Percentiles rank a stretch among this genome's conserved stretches.
Evolutionary conservation across 1,284 basidiomycete species (phyloP).

Genomic region (Ustilago xerochloae): DNA sequence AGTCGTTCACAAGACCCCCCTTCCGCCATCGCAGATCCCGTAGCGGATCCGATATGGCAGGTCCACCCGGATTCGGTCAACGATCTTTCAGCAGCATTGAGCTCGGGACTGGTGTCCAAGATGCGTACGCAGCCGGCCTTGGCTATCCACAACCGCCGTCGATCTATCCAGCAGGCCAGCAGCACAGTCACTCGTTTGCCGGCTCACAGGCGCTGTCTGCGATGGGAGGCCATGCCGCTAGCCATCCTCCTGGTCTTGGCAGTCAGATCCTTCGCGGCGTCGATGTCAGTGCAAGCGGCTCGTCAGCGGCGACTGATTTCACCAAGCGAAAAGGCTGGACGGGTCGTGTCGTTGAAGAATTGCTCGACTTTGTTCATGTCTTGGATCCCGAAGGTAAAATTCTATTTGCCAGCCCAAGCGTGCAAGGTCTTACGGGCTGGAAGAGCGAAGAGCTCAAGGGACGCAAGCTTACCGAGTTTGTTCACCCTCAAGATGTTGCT

Average conservation of each 20-base stretch:
- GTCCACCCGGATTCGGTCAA: conserved; percentile 21
- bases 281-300: conserved; percentile 49
- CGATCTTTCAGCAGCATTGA: conserved; percentile 35
- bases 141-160: conserved; percentile 29
- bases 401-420: conserved; percentile 56
- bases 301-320: conserved; percentile 56
- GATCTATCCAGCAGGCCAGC: conserved; percentile 25
- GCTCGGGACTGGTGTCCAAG: conserved; percentile 9
- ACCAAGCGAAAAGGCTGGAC: conserved; percentile 64
- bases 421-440: conserved; percentile 58
- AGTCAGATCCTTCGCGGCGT: conserved; percentile 48
- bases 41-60: conserved; percentile 33
- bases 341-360: conserved; percentile 58
- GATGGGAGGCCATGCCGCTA: conserved; percentile 49
- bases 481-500: conserved; percentile 58
- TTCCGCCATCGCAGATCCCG: conserved; percentile 39
- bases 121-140: conserved; percentile 14
- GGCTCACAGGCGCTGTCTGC: conserved; percentile 38
- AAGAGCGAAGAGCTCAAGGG: conserved; percentile 57
- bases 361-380: conserved; percentile 63
- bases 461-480: conserved; percentile 52
- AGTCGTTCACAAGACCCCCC: conserved; percentile 28
- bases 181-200: conserved; percentile 30
- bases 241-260: conserved; percentile 53
- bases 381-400: conserved; percentile 54